Conservation (phyloP, 2,329 filamentous ascomycete genomes). For the Pseudocercospora crystallina region DNA sequence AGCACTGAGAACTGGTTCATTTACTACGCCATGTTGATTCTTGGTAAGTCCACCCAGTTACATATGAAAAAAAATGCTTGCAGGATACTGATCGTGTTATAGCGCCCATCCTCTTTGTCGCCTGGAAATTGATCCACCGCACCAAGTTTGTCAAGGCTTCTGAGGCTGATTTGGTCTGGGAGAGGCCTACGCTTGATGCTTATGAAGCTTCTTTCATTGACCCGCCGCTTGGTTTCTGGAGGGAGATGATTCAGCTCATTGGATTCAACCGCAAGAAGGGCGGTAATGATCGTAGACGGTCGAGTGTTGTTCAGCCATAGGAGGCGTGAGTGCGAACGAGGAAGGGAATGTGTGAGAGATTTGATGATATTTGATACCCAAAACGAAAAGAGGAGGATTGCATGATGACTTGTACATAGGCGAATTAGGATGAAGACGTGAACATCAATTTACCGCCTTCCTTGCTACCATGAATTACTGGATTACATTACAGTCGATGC, state of each 20-base stretch:
- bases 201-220: slow-evolving; percentile 56
- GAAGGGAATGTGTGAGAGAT: too few relatives aligned
- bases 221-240: slow-evolving; percentile 56
- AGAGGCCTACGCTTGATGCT: slow-evolving; percentile 59
- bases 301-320: slow-evolving; percentile 3
- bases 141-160: slow-evolving; percentile 56
- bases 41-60: slow-evolving; percentile 31
- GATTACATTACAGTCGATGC: too few relatives aligned
- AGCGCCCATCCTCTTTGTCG: slow-evolving; percentile 53
- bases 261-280: slow-evolving; percentile 32
- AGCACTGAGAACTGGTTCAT: slow-evolving; percentile 44
- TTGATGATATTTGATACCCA: too few relatives aligned
- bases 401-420: too few relatives aligned
- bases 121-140: slow-evolving; percentile 65
- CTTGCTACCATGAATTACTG: too few relatives aligned
- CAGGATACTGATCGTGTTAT: slow-evolving; percentile 36
- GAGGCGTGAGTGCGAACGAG: too few relatives aligned
- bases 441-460: too few relatives aligned
- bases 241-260: slow-evolving; percentile 52
- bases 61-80: background rate
- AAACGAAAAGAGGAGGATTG: too few relatives aligned
- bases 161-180: slow-evolving; percentile 62
- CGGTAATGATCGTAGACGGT: slow-evolving; percentile 9
- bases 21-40: slow-evolving; percentile 59
- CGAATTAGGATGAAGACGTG: background rate